Conservation (phyloP, 352 stramenopile genomes). For the Pythium sukuiense region DNA sequence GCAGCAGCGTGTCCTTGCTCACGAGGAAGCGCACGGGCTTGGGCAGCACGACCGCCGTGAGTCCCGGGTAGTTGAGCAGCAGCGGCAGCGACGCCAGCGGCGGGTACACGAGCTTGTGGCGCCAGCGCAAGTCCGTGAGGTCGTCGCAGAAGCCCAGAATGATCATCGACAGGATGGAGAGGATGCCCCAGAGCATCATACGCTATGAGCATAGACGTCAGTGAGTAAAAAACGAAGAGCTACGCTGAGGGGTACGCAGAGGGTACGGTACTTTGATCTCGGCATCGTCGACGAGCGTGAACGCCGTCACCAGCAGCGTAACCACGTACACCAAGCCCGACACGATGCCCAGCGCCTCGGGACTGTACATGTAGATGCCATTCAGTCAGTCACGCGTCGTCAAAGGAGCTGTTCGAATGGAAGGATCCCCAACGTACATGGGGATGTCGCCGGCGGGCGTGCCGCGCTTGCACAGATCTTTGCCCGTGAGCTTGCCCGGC, state of each 20-base stretch:
- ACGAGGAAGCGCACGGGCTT: constrained; percentile 83
- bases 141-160: constrained; percentile 95
- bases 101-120: constrained; percentile 97
- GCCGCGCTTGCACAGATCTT: constrained; percentile 93
- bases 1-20: constrained; percentile 52
- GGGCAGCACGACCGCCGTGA: constrained; percentile 94
- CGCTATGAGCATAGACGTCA: constrained; percentile 28
- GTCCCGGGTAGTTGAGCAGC: constrained; percentile 95
- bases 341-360: constrained; percentile 87
- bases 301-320: constrained; percentile 64
- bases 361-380: constrained; percentile 37
- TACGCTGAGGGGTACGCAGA: not conserved
- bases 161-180: constrained; percentile 91
- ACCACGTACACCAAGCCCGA: constrained; percentile 85
- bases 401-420: not conserved
- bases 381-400: not conserved
- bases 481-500: constrained; percentile 85
- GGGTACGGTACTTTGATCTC: constrained; percentile 47
- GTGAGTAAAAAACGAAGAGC: not conserved
- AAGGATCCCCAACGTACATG: constrained; percentile 50
- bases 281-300: constrained; percentile 63
- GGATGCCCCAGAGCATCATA: constrained; percentile 83
- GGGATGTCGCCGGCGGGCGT: constrained; percentile 83
- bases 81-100: constrained; percentile 96
- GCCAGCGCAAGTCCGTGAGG: constrained; percentile 93